A percentile compares a stretch with the other conserved stretches of the same genome.
Conservation (phyloP, 257 asterid species). For the Hygrophila difformis region DNA sequence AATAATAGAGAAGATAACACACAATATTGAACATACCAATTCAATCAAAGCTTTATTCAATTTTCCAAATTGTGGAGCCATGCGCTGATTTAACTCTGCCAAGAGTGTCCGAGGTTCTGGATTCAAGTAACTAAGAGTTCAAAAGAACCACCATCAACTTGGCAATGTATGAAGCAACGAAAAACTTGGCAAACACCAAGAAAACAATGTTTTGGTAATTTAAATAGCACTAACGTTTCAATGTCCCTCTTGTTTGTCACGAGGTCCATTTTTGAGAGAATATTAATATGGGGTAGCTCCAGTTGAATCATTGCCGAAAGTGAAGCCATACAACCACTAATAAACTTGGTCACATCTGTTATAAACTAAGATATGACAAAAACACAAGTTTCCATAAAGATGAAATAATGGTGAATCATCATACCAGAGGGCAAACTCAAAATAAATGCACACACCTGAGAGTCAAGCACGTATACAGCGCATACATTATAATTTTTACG, state of each 20-base stretch:
- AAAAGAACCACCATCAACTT: conserved; percentile 15
- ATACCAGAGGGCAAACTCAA: not conserved
- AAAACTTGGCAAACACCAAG: conserved; percentile 6
- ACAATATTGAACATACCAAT: conserved; percentile 42
- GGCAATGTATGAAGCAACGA: conserved; percentile 10
- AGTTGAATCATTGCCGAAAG: conserved; percentile 98
- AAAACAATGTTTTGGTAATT: conserved; percentile 21
- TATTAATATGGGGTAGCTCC: conserved; percentile 92
- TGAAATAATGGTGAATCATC: conserved; percentile 6
- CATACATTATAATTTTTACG: conserved; percentile 83
- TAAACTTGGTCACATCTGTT: conserved; percentile 97
- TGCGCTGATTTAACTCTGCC: conserved; percentile 77
- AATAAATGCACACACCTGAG: conserved; percentile 49
- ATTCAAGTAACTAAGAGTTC: conserved; percentile 53
- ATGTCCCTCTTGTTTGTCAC: conserved; percentile 84
- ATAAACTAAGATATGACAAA: conserved; percentile 45
- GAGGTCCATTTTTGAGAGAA: conserved; percentile 98
- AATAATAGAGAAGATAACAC: not conserved
- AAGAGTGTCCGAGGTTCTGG: conserved; percentile 73
- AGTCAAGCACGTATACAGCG: conserved; percentile 88
- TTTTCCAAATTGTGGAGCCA: conserved; percentile 85
- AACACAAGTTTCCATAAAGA: conserved; percentile 7
- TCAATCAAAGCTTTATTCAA: conserved; percentile 84
- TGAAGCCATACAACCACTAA: conserved; percentile 96
- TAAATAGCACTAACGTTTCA: conserved; percentile 59